Conservation (phyloP, 805 yeast genomes). For the Yarrowia sp. region DNA sequence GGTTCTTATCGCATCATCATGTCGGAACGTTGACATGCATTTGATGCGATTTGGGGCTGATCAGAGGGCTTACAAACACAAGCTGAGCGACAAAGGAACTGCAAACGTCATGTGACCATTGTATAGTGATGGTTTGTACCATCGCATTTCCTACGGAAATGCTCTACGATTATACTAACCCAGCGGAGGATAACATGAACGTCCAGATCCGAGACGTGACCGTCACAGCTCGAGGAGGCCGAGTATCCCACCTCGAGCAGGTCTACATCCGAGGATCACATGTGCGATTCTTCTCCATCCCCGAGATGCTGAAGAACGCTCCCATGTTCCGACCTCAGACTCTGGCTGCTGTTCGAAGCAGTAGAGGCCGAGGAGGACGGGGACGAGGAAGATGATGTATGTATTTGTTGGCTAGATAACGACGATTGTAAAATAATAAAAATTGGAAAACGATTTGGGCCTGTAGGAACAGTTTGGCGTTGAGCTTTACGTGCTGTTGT, state of each 20-base stretch:
- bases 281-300: conserved; percentile 77
- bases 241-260: conserved; percentile 70
- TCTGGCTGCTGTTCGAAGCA: conserved; percentile 34
- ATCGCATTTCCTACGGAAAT: too few species aligned
- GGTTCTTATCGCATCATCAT: too few species aligned
- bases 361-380: conserved; percentile 33
- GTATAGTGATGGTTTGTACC: too few species aligned
- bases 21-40: too few species aligned
- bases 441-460: background rate
- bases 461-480: too few species aligned
- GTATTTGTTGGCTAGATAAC: conserved; percentile 1
- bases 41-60: too few species aligned
- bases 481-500: background rate
- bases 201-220: conserved; percentile 79
- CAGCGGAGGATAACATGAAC: conserved; percentile 87
- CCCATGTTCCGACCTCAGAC: conserved; percentile 68
- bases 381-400: conserved; percentile 30
- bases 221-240: conserved; percentile 73
- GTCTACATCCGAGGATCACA: conserved; percentile 92
- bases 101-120: too few species aligned
- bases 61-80: too few species aligned
- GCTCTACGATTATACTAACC: background rate
- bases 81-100: too few species aligned
- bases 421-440: background rate
- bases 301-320: conserved; percentile 83